Conservation (phyloP, 371 early-diverging fungal genomes). For the Lichtheimia ramosa region DNA sequence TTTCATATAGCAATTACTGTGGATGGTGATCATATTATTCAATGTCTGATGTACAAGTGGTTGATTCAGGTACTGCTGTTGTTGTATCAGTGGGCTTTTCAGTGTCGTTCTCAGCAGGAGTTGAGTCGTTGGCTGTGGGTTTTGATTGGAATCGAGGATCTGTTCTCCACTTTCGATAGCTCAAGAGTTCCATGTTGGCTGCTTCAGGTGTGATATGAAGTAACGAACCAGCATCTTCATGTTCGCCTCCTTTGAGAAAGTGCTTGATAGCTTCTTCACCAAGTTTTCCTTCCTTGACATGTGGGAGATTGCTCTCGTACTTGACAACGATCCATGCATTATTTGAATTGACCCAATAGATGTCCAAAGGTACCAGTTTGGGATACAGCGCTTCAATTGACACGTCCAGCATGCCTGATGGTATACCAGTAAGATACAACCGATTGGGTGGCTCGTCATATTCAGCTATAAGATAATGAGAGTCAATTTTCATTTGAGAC, state of each 20-base stretch:
- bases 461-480: slow-evolving; percentile 12
- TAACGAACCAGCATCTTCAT: slow-evolving; percentile 18
- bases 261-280: slow-evolving; percentile 24
- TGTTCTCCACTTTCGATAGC: slow-evolving; percentile 25
- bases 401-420: slow-evolving; percentile 27
- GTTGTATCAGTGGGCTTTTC: no score
- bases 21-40: no score
- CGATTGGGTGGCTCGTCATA: slow-evolving; percentile 26
- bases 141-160: slow-evolving; percentile 1
- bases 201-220: slow-evolving; percentile 37
- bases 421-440: slow-evolving; percentile 49
- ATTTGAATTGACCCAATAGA: slow-evolving; percentile 45
- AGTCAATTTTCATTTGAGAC: not conserved
- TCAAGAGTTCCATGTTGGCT: slow-evolving; percentile 30
- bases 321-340: slow-evolving; percentile 48
- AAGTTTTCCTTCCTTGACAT: slow-evolving; percentile 26
- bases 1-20: no score
- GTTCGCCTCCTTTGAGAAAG: slow-evolving; percentile 22
- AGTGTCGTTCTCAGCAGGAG: no score
- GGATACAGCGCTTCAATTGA: slow-evolving; percentile 46
- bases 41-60: no score
- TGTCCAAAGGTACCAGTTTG: slow-evolving; percentile 32
- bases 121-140: not conserved
- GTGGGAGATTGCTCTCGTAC: slow-evolving; percentile 26
- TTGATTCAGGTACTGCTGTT: no score